Base-by-base conservation (phyloP, 176 grass and related monocot species). In the Aegilops speltoides region DNA sequence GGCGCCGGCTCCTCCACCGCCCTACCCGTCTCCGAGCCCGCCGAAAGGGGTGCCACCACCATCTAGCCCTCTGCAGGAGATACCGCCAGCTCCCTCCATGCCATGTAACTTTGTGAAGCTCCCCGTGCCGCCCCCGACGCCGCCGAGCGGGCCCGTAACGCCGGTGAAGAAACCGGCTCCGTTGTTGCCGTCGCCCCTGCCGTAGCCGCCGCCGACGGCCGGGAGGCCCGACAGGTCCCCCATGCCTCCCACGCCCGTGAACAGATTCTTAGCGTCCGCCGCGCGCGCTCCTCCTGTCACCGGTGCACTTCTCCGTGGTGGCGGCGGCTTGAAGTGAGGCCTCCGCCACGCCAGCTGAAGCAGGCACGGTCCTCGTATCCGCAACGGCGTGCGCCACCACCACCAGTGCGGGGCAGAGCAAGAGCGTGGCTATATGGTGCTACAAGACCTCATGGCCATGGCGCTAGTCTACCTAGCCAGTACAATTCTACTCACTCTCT, bases 231-330 rank as follows among this genome's bases (percentile, higher is more conserved):
- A 81, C 76, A 91, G 24, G 72, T 88, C 54, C 37, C 78, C 93
- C 75, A 90, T 90, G 83, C 60, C 87, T 67, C 85, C 90, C 28
- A 43, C 87, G 57, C 78, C 90, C 82, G 80, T 29, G 73, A 81
- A 94, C 10, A 88, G 72, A 52, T 87, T 87, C 84, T 90, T 90
- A 73, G 78, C 77, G 23, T 86, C 88, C 64, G 52, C n/a, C n/a
- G n/a, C n/a, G n/a, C n/a, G n/a, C n/a, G n/a, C n/a, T n/a, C n/a
- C n/a, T n/a, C n/a, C n/a, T n/a, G n/a, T n/a, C n/a, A n/a, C n/a
- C n/a, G n/a, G n/a, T n/a, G n/a, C n/a, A n/a, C n/a, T n/a, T n/a
- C n/a, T n/a, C n/a, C n/a, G n/a, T n/a, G n/a, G n/a, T n/a, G n/a
- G n/a, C n/a, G n/a, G n/a, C n/a, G n/a, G n/a, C n/a, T n/a, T n/a